Base-by-base conservation (phyloP, 805 yeast species). In the Yarrowia hollandica region DNA sequence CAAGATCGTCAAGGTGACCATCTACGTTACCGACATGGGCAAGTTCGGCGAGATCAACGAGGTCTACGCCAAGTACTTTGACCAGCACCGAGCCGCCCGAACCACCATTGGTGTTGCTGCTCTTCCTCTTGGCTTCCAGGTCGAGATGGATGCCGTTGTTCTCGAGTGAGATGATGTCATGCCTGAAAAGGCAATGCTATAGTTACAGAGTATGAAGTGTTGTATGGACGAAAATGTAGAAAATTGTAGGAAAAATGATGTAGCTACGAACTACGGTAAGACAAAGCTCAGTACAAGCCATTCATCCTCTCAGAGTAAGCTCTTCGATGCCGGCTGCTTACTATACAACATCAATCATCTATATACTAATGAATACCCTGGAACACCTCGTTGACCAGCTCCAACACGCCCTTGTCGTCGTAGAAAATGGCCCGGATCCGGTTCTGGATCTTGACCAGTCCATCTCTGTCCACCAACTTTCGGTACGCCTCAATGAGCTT, bases 21-120 rank as follows among this genome's bases (percentile, higher is more conserved):
- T 92, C 66, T 94, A 89, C 79, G 82, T 94, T 73, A 85, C 96
- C 62, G 97, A 94, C 74, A 92, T 94, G 86, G 77, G 78, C 67
- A 82, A 86, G 71, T 94, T 94, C 70, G 89, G 81, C 62, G 86
- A 82, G 64, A 88, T 94, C 78, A 94, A 94, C 77, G 80, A 78
- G 65, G 96, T 88, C 56, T 94, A 94, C 75, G 83, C 82, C 59
- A 69, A 74, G 69, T 72, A 67, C 65, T 68, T 72, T 61, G 61
- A 66, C 46, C 58, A 60, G 42, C 74, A 70, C 67, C 65, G 67
- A 50, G 98, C 99, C 41, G 98, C 98, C 35, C 89, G 99, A 82
- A 88, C 97, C 1, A 94, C 97, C 79, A 96, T 94, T 67, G 97
- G 97, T 42, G 98, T 91, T 63, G 85, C 84, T 74, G 84, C 82